These are phyloP conservation scores for Groenewaldozyma tartarivorans DNA, from an alignment of 805 yeast species.

Conservation along the genomic window DNA sequence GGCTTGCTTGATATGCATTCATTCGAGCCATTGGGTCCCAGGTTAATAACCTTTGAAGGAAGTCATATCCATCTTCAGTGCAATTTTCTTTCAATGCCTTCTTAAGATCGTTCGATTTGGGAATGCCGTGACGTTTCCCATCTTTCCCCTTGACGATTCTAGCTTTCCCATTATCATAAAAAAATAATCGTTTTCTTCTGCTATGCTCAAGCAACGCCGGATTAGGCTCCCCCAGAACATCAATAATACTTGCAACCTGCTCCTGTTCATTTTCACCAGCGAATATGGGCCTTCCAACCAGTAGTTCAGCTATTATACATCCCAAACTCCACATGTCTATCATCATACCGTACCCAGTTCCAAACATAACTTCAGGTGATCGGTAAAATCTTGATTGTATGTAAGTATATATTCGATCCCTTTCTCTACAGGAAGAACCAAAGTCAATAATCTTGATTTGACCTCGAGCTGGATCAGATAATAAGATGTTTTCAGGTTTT, in stretches of 20 bases:
- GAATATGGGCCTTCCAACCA: constrained; percentile 86
- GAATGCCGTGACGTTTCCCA: constrained; percentile 18
- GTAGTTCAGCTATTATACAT: constrained; percentile 91
- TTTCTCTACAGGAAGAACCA: constrained; percentile 45
- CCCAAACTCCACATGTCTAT: constrained; percentile 98
- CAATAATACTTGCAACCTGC: constrained; percentile 84
- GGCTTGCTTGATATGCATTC: constrained; percentile 28
- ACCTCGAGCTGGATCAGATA: constrained; percentile 35
- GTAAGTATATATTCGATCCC: constrained; percentile 86
- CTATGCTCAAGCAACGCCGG: constrained; percentile 28
- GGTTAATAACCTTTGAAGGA: constrained; percentile 56
- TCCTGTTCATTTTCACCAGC: constrained; percentile 86
- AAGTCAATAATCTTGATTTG: constrained; percentile 68
- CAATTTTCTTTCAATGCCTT: constrained; percentile 21
- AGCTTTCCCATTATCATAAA: constrained; percentile 29
- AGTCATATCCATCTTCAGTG: constrained; percentile 25
- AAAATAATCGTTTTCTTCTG: constrained; percentile 29
- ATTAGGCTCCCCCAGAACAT: constrained; percentile 82
- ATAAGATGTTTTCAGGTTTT: constrained; percentile 77
- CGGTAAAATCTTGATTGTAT: constrained; percentile 93
- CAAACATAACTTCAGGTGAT: constrained; percentile 93
- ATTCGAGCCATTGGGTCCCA: constrained; percentile 54
- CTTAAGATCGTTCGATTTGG: constrained; percentile 19
- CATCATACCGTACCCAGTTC: constrained; percentile 77
- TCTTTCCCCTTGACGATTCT: too few species aligned